Percentiles rank a stretch among this genome's conserved stretches.
Evolutionary conservation across 2,329 filamentous ascomycete genomes (phyloP).

Genomic region (Arthrinium phaeospermum): DNA sequence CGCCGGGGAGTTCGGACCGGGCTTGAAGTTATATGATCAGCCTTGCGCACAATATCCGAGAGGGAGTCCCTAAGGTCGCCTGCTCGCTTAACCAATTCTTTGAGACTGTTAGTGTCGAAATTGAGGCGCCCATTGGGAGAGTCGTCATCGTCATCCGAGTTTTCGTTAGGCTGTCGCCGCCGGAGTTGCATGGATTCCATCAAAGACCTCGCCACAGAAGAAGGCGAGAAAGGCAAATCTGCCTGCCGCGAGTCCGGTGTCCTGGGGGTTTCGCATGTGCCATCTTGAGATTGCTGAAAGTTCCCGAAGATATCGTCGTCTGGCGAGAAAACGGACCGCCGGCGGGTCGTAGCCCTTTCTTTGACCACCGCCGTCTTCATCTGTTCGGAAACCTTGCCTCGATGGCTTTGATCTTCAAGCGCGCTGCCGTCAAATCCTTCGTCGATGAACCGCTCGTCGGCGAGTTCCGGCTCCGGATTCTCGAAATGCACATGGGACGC

Average conservation of each 20-base stretch:
- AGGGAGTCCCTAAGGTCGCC: conserved; percentile 63
- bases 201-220: conserved; percentile 63
- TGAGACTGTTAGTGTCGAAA: conserved; percentile 73
- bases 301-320: conserved; percentile 71
- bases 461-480: conserved; percentile 47
- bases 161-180: conserved; percentile 50
- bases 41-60: conserved; percentile 64
- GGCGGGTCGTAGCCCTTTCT: conserved; percentile 57
- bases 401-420: conserved; percentile 46
- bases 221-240: conserved; percentile 44
- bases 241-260: conserved; percentile 46
- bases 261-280: conserved; percentile 42
- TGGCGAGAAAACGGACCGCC: conserved; percentile 67
- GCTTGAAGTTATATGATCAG: conserved; percentile 63
- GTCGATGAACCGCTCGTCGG: conserved; percentile 52
- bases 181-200: conserved; percentile 68
- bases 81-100: conserved; percentile 68
- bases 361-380: conserved; percentile 56
- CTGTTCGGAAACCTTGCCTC: conserved; percentile 52
- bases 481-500: conserved; percentile 42
- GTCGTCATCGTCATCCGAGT: conserved; percentile 33
- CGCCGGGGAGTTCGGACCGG: conserved; percentile 57
- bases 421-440: conserved; percentile 54
- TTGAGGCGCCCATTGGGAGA: conserved; percentile 61
- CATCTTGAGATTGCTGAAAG: conserved; percentile 50